A percentile compares a stretch with the other conserved stretches of the same genome.
These are phyloP conservation scores for Echites panduratus DNA, from an alignment of 257 asterid species.

Conservation along the genomic window DNA sequence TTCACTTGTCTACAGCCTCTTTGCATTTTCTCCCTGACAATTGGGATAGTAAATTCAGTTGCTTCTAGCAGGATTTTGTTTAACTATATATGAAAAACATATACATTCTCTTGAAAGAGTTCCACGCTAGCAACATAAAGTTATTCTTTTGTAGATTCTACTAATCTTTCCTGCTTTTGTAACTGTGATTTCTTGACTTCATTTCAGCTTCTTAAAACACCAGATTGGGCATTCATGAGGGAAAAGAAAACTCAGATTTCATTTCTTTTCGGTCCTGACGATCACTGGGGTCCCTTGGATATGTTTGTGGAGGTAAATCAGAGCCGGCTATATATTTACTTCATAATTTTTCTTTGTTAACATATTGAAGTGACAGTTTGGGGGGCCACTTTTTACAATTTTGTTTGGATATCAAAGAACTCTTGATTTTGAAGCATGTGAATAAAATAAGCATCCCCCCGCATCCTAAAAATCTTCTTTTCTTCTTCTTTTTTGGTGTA, in stretches of 20 bases:
- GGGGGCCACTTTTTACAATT: background rate
- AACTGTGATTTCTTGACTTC: constrained; percentile 3
- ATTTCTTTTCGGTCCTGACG: constrained; percentile 70
- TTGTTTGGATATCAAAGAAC: too few species aligned
- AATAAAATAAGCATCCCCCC: too few species aligned
- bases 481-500: too few species aligned
- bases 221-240: constrained; percentile 67
- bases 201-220: constrained; percentile 53
- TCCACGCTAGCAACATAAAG: background rate
- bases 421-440: too few species aligned
- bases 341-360: background rate
- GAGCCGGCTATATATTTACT: background rate
- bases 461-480: too few species aligned
- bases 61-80: background rate
- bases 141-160: background rate
- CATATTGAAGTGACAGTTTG: background rate
- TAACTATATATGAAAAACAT: too few species aligned
- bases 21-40: background rate
- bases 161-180: constrained; percentile 3
- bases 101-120: background rate
- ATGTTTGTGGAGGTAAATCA: constrained; percentile 69
- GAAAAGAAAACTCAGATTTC: constrained; percentile 52
- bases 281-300: constrained; percentile 95
- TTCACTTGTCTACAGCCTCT: background rate
- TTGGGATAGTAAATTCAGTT: background rate